A percentile compares a stretch with the other conserved stretches of the same genome.
These are phyloP conservation scores for Limonium bicolor DNA, from an alignment of 148 eudicot genomes.

Conservation along the genomic window DNA sequence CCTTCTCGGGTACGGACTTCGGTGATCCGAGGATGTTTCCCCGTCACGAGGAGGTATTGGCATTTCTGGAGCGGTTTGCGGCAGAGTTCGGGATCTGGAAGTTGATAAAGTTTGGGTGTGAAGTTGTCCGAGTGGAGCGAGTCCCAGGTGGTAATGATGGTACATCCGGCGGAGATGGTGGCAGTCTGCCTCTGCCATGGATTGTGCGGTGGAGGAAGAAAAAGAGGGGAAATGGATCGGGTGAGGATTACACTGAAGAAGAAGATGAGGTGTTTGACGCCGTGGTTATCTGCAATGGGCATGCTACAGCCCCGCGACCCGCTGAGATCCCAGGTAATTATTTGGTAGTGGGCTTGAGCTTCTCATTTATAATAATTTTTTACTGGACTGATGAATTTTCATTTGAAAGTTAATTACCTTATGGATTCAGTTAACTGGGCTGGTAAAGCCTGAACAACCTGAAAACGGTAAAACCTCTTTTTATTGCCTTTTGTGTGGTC, in stretches of 20 bases:
- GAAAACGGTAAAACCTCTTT: too few species aligned
- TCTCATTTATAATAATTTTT: too few species aligned
- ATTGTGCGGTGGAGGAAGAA: slow-evolving; percentile 35
- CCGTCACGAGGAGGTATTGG: slow-evolving; percentile 36
- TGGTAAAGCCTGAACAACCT: too few species aligned
- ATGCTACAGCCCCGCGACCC: slow-evolving; percentile 19
- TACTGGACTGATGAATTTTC: too few species aligned
- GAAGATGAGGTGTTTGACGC: slow-evolving; percentile 34
- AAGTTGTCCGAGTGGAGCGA: slow-evolving; percentile 36
- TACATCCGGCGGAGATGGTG: too few species aligned
- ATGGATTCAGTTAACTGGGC: too few species aligned
- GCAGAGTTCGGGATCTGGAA: slow-evolving; percentile 21
- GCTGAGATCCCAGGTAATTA: slow-evolving; percentile 35
- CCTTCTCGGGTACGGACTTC: slow-evolving; percentile 9
- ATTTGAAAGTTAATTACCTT: too few species aligned
- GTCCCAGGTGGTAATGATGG: slow-evolving; percentile 12
- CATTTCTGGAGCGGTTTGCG: slow-evolving; percentile 30
- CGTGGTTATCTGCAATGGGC: slow-evolving; percentile 56
- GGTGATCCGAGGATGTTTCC: slow-evolving; percentile 37
- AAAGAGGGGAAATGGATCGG: too few species aligned
- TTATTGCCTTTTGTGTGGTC: too few species aligned
- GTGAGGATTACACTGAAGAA: slow-evolving; percentile 1
- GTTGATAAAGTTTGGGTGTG: slow-evolving; percentile 26
- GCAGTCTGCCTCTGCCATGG: too few species aligned
- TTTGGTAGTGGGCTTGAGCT: too few species aligned